Evolutionary conservation across 805 yeast species (phyloP).

Genomic region (Naumovozyma dairenensis): DNA sequence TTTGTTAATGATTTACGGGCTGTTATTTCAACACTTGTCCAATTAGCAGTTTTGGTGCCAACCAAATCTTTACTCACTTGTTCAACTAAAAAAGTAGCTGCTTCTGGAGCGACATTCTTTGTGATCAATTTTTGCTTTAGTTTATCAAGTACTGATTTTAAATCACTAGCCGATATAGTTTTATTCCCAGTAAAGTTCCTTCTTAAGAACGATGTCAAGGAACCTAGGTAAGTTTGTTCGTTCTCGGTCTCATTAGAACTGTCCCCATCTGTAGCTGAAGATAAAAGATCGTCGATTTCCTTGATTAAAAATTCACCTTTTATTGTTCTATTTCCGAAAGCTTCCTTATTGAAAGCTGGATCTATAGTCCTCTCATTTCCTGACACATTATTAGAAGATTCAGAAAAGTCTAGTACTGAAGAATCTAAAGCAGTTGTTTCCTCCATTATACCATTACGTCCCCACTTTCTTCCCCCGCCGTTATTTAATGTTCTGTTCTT

Average conservation of each 20-base stretch:
- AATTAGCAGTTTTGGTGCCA: slow-evolving; percentile 62
- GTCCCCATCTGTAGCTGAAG: slow-evolving; percentile 9
- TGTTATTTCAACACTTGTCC: slow-evolving; percentile 66
- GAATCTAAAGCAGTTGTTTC: slow-evolving; percentile 35
- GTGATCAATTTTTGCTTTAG: slow-evolving; percentile 69
- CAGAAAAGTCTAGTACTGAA: slow-evolving; percentile 47
- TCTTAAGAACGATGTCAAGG: slow-evolving; percentile 46
- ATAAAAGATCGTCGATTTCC: slow-evolving; percentile 40
- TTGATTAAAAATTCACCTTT: slow-evolving; percentile 56
- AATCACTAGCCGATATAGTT: slow-evolving; percentile 51
- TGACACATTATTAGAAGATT: slow-evolving; percentile 12
- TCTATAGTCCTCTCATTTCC: slow-evolving; percentile 9
- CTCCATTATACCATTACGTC: slow-evolving; percentile 46
- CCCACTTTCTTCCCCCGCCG: slow-evolving; percentile 49
- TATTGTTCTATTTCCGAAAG: slow-evolving; percentile 33
- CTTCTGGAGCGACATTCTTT: slow-evolving; percentile 87
- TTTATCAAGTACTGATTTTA: slow-evolving; percentile 52
- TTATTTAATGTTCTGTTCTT: slow-evolving; percentile 3
- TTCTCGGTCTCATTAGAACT: slow-evolving; percentile 34
- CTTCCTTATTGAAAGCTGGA: slow-evolving; percentile 24
- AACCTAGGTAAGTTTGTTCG: slow-evolving; percentile 16
- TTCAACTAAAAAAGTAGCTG: slow-evolving; percentile 61
- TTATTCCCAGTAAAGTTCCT: slow-evolving; percentile 60
- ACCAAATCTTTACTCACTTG: slow-evolving; percentile 60
- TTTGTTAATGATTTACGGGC: slow-evolving; percentile 56